Base-by-base conservation (phyloP, 2,329 filamentous ascomycete genomes). In the Venturia pyrina region DNA sequence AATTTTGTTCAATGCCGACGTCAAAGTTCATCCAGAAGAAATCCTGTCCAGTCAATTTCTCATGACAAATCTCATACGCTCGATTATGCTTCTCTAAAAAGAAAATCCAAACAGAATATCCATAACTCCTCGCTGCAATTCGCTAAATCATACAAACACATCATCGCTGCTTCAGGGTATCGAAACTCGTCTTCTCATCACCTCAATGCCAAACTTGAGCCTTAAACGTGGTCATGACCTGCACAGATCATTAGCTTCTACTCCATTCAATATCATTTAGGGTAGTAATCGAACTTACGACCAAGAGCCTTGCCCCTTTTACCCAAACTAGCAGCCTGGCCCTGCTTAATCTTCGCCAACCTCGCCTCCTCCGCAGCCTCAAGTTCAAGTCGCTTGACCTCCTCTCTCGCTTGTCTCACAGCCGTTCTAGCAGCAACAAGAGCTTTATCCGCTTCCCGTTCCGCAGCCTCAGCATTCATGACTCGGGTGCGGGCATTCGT, bases 291-390 rank as follows among this genome's bases (percentile, higher is more conserved):
- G n/a, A 37, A 59, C 53, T 59, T 59, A 88, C 87, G 84, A 66
- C 87, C 87, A 67, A 89, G 82, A n/a, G 83, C 81, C 75, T 87
- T 86, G n/a, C 85, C 87, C 64, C 86, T 80, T 83, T 88, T 89
- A 6, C 84, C 86, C 40, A 89, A 82, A 71, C 85, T 83, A 70
- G 79, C 81, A 0, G 87, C 87, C 71, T 89, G 84, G 64, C 81
- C 79, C 75, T 87, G 82, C 82, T 90, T 89, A 63, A 89, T 83
- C 81, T 85, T 87, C 1, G 87, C 87, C 53, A 82, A 75, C 28
- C 86, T 78, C 1, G 87, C 84, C 72, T 88, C 85, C 75, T 88
- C 86, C 70, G 80, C 81, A 1, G 87, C 87, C 76, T 90, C 88
- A 63, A 80, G 73, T 78, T 89, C 87, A 4, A 90, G 75, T 17